Percentiles rank a stretch among this genome's conserved stretches.
Evolutionary conservation across 169 alveolate species (phyloP).

Genomic region (Perkinsus marinus): DNA sequence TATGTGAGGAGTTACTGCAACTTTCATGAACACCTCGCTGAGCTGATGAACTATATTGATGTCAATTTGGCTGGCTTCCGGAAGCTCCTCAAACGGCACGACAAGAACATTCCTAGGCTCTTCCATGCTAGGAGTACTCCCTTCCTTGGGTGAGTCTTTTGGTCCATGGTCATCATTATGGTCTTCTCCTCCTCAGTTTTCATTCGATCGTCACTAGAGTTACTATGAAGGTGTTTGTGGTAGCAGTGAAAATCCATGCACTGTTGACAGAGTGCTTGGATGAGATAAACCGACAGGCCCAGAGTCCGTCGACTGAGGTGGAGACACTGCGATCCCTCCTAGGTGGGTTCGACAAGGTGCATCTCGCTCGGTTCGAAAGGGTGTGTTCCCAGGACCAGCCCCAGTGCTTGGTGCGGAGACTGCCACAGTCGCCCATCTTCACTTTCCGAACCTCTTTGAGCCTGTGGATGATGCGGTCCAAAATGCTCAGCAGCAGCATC

Average conservation of each 20-base stretch:
- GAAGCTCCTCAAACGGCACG: not conserved
- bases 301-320: not conserved
- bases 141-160: not conserved
- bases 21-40: not conserved
- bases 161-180: not conserved
- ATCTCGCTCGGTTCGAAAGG: not conserved
- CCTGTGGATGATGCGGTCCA: not conserved
- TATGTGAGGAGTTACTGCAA: not conserved
- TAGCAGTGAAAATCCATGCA: not conserved
- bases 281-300: not conserved
- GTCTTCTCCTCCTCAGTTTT: not conserved
- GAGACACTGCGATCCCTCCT: not conserved
- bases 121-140: not conserved
- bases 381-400: not conserved
- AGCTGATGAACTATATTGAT: not conserved
- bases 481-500: not conserved
- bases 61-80: not conserved
- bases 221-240: not conserved
- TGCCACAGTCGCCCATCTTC: not conserved
- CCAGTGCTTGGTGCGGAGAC: not conserved
- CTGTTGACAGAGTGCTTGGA: not conserved
- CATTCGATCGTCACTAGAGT: not conserved
- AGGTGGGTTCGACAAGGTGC: not conserved
- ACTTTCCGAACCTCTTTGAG: not conserved
- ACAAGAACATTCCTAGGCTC: not conserved